phyloP scores from a whole-genome alignment of 345 rosid species.

The Acer campestre region DNA sequence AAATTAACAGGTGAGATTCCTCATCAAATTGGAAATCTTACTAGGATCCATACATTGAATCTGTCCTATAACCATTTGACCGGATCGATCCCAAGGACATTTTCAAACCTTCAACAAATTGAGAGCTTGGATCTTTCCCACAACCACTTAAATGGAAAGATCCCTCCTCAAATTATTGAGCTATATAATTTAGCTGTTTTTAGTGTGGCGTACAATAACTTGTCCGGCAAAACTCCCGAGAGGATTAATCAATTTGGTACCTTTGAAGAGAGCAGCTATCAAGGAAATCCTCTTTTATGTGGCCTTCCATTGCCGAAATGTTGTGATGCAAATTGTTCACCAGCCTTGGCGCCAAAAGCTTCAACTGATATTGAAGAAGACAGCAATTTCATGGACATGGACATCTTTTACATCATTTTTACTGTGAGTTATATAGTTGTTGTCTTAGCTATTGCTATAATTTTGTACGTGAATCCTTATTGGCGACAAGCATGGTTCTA shows the following conservation, averaged over 20 bases:
- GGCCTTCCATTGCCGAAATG: not conserved
- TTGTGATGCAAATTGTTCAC: too few species aligned
- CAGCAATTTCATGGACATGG: constrained; percentile 11
- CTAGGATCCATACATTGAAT: constrained; percentile 5
- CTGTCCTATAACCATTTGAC: not conserved
- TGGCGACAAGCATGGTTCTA: too few species aligned
- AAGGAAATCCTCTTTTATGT: not conserved
- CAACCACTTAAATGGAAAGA: too few species aligned
- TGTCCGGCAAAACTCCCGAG: too few species aligned
- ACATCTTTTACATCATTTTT: too few species aligned
- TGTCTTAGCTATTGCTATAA: too few species aligned
- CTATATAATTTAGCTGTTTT: too few species aligned
- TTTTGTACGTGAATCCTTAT: too few species aligned
- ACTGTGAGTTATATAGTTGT: too few species aligned
- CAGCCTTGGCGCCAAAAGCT: not conserved
- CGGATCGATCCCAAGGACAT: not conserved
- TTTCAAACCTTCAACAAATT: constrained; percentile 4
- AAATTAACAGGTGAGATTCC: constrained; percentile 34
- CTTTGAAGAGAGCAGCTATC: not conserved
- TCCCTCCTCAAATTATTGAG: too few species aligned
- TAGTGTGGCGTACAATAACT: too few species aligned
- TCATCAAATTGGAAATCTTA: constrained; percentile 21
- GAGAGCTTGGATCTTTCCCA: not conserved
- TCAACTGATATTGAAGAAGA: not conserved
- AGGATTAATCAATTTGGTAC: not conserved